Evolutionary conservation across 2,329 filamentous ascomycete genomes (phyloP), one percentile per base, ranked within the genome.

Genomic region (Diplodia mutila): DNA sequence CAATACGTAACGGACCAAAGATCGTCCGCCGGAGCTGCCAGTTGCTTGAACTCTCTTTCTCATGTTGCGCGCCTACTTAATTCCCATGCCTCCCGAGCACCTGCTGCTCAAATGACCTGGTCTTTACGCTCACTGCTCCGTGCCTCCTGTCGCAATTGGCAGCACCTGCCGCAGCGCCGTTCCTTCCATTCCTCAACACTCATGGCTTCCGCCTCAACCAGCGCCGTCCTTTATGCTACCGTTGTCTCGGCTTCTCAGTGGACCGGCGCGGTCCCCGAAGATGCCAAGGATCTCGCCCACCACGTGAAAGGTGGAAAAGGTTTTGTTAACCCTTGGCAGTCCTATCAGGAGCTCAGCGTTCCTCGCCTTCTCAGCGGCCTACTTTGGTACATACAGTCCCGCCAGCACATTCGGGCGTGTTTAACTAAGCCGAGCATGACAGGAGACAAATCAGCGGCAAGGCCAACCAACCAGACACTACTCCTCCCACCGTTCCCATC

Each of bases 401-500:
- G 65, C 16, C 23, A 42, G 4, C 27, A 32, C 6, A 9, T 11
- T 14, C 18, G n/a, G 8, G 11, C 21, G 2, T 32, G 23, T 46
- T 25, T 63, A 23, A 55, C 69, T 72, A 63, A 72, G 42, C 29
- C 23, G 6, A 27, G 18, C 12, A 11, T 21, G 16, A 64, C 54
- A 81, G 82, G 73, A 81, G 85, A 69, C 79, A 78, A 54, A 57
- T 88, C 9, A 80, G 76, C 2, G 87, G 87, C 29, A 78, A 83
- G 70, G 75, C 74, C 5, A 86, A 87, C 57, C 73, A 68, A 1
- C 90, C 91, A 32, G 84, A 92, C 74, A 89, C 89, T 8, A 85
- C 85, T 11, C 85, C 86, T 27, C 87, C 89, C 11, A 89, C 89
- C 0, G 87, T 95, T 12, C 81, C 86, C 2, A 87, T 94, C 21